Evolutionary conservation across 768 basidiomycete species (phyloP), one percentile per base, ranked within the genome.

Genomic region (Kwoniella sp.): DNA sequence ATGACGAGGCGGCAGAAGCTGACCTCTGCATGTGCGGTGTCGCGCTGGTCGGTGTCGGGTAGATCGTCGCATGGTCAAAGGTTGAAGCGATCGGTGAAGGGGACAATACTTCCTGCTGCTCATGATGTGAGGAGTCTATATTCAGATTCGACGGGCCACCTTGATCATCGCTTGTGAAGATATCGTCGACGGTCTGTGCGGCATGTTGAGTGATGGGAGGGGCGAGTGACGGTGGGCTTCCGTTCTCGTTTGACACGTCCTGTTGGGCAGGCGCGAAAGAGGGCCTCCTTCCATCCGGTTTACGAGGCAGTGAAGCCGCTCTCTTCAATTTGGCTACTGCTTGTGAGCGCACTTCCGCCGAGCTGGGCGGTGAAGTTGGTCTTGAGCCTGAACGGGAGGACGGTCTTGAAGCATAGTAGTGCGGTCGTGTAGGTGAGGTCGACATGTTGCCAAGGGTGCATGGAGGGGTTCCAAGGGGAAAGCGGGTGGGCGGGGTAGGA

Each of bases 321-420:
- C 93, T 88, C 82, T 90, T 93, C 69, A 96, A 86, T 82, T 89
- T 93, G 51, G 91, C 91, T 53, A 95, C 89, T 12, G 92, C 90
- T 60, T 87, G 86, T 76, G 91, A 90, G 66, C 93, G 88, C 81
- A 93, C 89, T 79, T 93, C 90, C 28, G 86, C 86, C 81, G 85
- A 83, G 20, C 60, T 69, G 88, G 3, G 90, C 93, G 12, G 91
- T 92, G 70, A 89, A 87, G 83, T 85, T 82, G 72, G 73, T 90
- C 29, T 88, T 90, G 72, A 84, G 81, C n/a, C 85, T 85, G 28
- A 81, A 83, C 22, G 93, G 83, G 71, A 87, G 86, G 52, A 91
- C 90, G 17, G 82, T 83, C 20, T 92, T 91, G 78, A 82, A 85
- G 47, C 88, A 90, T 67, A 87, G 89, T 70, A 97, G 93, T 82